Evolutionary conservation across 768 basidiomycete genomes (phyloP), one percentile per base, ranked within the genome.

Genomic region (Sarcodon sp.): DNA sequence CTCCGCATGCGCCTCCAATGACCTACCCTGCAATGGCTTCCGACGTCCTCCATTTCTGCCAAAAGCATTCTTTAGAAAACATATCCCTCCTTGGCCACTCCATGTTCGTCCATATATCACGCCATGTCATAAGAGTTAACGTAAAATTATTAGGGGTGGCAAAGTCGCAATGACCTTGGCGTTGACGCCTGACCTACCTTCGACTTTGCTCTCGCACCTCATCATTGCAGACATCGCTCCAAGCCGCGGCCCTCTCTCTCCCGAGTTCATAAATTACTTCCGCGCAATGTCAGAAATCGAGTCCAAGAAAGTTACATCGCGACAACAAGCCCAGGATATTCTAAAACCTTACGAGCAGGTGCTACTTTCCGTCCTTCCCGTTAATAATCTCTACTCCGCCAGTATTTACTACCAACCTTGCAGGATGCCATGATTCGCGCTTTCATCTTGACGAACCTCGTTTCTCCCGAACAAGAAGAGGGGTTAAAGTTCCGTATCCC

Each of bases 31-130:
- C 80, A 35, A 87, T 94, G 87, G 88, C 87, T 0, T 64, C 65
- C 4, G 92, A 96, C 55, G 75, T 94, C 10, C 62, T 80, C 1
- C 67, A 75, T 41, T 89, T 91, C 57, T 73, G 86, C 50, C 56
- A 66, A 13, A 64, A 68, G 33, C 73, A 76, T 44, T 66, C 66
- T 0, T 60, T 87, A 36, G 66, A 67, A 2, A 67, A 83, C 13
- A 72, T 92, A 13, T 76, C 85, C 2, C 70, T 96, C 4, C 66
- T 94, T 3, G 92, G 92, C 0, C 92, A 94, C 60, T 93, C 90
- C 2, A 92, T 94, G 91, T 90, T 54, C 47, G 83, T 67, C 1
- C 11, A 16, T 27, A 18, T 34, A 13, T 33, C n/a, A 4, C 9
- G 4, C 21, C 21, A 27, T 4, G 21, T 27, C 21, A 27, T 18